Conservation (phyloP, 768 basidiomycete species). For the Chalciporus sphaerocephalus region DNA sequence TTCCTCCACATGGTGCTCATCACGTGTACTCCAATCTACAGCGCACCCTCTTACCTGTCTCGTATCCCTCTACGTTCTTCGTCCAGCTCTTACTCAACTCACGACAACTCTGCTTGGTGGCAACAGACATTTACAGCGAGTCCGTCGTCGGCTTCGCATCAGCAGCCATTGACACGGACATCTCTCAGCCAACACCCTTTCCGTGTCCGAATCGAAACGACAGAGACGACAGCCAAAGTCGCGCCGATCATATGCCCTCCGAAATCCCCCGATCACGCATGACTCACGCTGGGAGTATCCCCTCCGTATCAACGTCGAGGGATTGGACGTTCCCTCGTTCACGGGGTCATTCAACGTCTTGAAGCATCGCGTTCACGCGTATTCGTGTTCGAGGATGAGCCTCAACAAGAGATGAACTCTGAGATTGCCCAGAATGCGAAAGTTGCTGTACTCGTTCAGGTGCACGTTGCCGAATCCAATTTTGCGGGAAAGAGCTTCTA, state of each 20-base stretch:
- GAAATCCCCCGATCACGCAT: conserved; percentile 12
- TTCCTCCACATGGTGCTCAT: background rate
- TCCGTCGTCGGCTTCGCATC: conserved; percentile 29
- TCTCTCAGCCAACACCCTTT: conserved; percentile 1
- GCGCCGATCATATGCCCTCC: conserved; percentile 2
- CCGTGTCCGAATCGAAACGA: background rate
- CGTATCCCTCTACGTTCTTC: conserved; percentile 31
- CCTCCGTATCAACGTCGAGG: conserved; percentile 26
- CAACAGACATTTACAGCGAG: conserved; percentile 14
- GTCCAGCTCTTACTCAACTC: conserved; percentile 30
- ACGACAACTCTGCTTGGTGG: conserved; percentile 28
- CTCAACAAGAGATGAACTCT: conserved; percentile 6
- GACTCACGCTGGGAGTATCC: conserved; percentile 29
- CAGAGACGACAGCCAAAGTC: background rate
- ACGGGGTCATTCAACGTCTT: conserved; percentile 24
- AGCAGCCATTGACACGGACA: conserved; percentile 17
- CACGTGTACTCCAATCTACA: background rate
- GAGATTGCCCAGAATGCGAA: too few species aligned
- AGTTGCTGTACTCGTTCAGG: conserved; percentile 22
- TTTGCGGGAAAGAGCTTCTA: conserved; percentile 26
- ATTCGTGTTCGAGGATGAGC: background rate
- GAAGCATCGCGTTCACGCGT: conserved; percentile 9
- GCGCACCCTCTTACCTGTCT: conserved; percentile 24
- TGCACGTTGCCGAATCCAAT: conserved; percentile 27
- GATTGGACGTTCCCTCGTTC: conserved; percentile 29